Conservation (phyloP, 129 eudicot species). For the Flaveria brownii region DNA sequence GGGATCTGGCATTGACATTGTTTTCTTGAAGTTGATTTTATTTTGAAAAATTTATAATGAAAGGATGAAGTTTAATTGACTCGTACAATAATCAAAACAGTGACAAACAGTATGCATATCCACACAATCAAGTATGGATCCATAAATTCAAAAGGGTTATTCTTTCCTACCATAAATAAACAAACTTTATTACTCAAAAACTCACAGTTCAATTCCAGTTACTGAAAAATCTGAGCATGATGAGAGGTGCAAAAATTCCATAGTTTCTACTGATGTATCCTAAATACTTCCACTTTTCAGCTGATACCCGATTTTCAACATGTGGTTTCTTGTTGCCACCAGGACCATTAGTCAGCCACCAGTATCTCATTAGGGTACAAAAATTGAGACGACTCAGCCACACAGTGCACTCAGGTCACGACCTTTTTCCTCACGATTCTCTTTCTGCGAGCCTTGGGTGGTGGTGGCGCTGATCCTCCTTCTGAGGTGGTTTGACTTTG, state of each 20-base stretch:
- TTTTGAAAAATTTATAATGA: too few relatives aligned
- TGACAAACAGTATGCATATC: constrained; percentile 4
- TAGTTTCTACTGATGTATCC: constrained; percentile 20
- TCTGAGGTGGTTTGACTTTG: constrained; percentile 46
- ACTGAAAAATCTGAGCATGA: constrained; percentile 16
- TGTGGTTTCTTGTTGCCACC: neutral
- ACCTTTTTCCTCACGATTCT: constrained; percentile 82
- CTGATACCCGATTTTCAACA: constrained; percentile 14
- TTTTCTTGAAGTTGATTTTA: too few relatives aligned
- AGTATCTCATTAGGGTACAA: constrained; percentile 35
- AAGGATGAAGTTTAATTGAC: neutral
- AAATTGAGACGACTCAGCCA: constrained; percentile 39
- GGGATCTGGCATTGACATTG: too few relatives aligned
- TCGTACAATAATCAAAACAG: constrained; percentile 2
- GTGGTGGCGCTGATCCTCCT: constrained; percentile 47
- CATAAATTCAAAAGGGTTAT: constrained; percentile 17
- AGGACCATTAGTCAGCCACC: constrained; percentile 20
- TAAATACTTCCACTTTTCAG: constrained; percentile 8
- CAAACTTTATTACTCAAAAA: constrained; percentile 17
- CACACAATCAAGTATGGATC: neutral
- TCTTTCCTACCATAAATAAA: constrained; percentile 37
- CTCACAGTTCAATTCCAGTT: constrained; percentile 27
- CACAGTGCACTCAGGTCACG: constrained; percentile 38
- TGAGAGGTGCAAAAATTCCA: constrained; percentile 29
- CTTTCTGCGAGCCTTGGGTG: constrained; percentile 79